Evolutionary conservation across 768 basidiomycete genomes (phyloP), one percentile per base, ranked within the genome.

Genomic region (Pleurotus eryngii): DNA sequence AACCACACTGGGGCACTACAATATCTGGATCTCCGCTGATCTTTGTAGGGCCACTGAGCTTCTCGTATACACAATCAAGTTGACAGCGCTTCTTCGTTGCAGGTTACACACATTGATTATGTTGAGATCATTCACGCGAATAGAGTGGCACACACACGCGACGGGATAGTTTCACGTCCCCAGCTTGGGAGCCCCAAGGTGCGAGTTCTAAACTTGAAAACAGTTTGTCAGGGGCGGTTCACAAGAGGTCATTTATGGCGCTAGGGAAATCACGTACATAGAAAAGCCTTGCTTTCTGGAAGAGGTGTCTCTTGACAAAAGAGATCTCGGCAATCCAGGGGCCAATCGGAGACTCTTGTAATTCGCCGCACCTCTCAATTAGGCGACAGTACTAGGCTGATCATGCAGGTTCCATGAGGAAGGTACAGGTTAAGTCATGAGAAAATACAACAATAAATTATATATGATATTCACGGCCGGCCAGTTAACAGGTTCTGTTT

Each of bases 371-470:
- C 17, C 17, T 42, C 30, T 30, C 22, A 45, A 45, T 50, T 48
- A 20, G 20, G 49, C 51, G 51, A 54, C 17, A 42, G 18, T 45
- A 35, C 30, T 42, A 54, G 37, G 37, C 20, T 39, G 51, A 54
- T 48, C 46, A 48, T 48, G 46, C 46, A 48, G 6, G 46, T 20
- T 54, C 38, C 51, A 54, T 54, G 51, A 54, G 51, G 51, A 38
- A 54, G 35, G 38, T 22, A 38, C 51, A 15, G 49, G 49, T 51
- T 42, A 54, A 54, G 51, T 54, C 22, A 54, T 42, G 51, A 39
- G 51, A 54, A 54, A 38, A 54, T 54, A 54, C 39, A 54, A 54
- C 39, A 54, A 51, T 51, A 51, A 54, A 54, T 37, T 54, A 54
- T 39, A 54, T 54, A 54, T 42, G 39, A 24, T 54, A 54, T 54